phyloP scores from a whole-genome alignment of 2,329 filamentous ascomycete species.

The Hypoxylon sp. region DNA sequence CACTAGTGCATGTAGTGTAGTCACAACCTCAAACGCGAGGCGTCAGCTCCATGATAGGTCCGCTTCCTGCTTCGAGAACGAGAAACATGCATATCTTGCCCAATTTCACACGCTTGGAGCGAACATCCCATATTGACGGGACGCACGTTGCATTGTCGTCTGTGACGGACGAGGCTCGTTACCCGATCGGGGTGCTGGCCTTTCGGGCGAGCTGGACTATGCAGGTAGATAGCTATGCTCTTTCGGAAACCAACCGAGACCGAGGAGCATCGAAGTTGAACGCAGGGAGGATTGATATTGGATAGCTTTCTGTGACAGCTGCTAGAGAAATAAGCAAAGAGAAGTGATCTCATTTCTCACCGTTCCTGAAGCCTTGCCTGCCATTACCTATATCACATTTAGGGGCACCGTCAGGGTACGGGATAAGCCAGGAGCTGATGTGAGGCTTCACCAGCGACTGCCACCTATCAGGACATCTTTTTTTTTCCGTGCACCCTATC shows the following conservation, averaged over 20 bases:
- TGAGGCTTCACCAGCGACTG: slow-evolving; percentile 13
- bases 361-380: slow-evolving; percentile 1
- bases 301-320: slow-evolving; percentile 3
- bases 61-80: slow-evolving; percentile 23
- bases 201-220: slow-evolving; percentile 12
- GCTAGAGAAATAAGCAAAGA: slow-evolving; percentile 9
- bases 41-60: slow-evolving; percentile 34
- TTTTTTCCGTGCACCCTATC: slow-evolving; percentile 24
- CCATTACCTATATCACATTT: background rate
- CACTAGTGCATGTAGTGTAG: too few species aligned
- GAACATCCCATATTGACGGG: slow-evolving; percentile 29
- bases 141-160: slow-evolving; percentile 28
- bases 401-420: slow-evolving; percentile 13
- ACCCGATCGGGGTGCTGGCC: slow-evolving; percentile 30
- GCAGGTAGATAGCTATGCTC: slow-evolving; percentile 5
- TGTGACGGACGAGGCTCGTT: slow-evolving; percentile 26
- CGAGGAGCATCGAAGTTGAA: slow-evolving; percentile 26
- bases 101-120: slow-evolving; percentile 17
- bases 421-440: slow-evolving; percentile 7
- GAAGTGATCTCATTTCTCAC: slow-evolving; percentile 12
- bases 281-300: slow-evolving; percentile 17
- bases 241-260: slow-evolving; percentile 28
- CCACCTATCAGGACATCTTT: slow-evolving; percentile 15
- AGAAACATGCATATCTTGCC: slow-evolving; percentile 38
- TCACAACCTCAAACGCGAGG: slow-evolving; percentile 37